Base-by-base conservation (phyloP, 805 yeast genomes). In the Barnettozyma wickerhamii region DNA sequence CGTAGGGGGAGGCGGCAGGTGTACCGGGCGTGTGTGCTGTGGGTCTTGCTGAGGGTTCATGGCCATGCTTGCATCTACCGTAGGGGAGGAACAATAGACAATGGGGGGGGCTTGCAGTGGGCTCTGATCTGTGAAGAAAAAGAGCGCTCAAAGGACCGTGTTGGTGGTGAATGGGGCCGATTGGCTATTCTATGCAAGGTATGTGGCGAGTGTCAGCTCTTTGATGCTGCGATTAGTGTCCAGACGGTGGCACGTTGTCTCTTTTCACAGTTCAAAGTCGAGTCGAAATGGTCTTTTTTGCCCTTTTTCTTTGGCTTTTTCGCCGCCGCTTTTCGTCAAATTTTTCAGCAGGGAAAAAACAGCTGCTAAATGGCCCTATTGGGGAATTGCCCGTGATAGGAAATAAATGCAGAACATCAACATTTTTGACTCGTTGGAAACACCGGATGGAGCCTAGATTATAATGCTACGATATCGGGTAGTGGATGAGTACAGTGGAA, bases 41-140 rank as follows among this genome's bases (percentile, higher is more conserved):
- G 26, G 27, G 27, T 32, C 13, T 32, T 12, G 23, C 19, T 20
- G 33, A n/a, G 33, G 19, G 21, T 38, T 33, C 35, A 38, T 19
- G 14, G 41, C 32, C 41, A 38, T 38, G 37, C 14, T 38, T 31
- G 41, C 41, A 38, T 38, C 18, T 19, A 24, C 18, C n/a, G 7
- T 17, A 15, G 13, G 19, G 23, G 13, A 26, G n/a, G 19, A 13
- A n/a, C 15, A 14, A 18, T 20, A 19, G 31, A n/a, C 19, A 21
- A 33, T 26, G 30, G 10, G 24, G 31, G 30, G 37, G 3, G 26
- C 12, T 12, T 9, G 26, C 12, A 12, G 26, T 23, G 9, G 26
- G 12, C 26, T 23, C 26, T 23, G 26, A 23, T 23, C 12, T 23
- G 9, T 9, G 26, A 23, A 23, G 12, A 23, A 23, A 23, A 23